Base-by-base conservation (phyloP, 768 basidiomycete genomes). In the Leucocoprinus birnbaumii region DNA sequence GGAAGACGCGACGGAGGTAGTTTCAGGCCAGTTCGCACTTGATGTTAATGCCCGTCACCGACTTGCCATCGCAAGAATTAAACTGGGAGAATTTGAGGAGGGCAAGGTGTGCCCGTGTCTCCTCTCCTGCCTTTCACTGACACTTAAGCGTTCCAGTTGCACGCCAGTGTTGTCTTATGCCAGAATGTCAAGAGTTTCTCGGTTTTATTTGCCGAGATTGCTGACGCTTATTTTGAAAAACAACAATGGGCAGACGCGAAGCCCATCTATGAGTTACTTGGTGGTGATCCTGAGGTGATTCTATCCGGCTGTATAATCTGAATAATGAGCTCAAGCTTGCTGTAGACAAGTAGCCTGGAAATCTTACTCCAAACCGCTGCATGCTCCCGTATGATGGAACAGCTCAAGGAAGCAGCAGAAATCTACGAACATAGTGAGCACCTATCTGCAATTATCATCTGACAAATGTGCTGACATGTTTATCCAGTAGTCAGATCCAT, bases 21-120 rank as follows among this genome's bases (percentile, higher is more conserved):
- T 40, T 16, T 49, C 54, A 4, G 54, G 54, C 16, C 48, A 74
- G 49, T 85, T 81, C 65, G 74, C 74, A 8, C 69, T 93, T 53
- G 89, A 93, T 64, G 76, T 87, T 9, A 87, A 91, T 59, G 81
- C 94, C 1, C 73, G 96, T 50, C 89, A 94, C 68, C 78, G 94
- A 25, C 72, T 98, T 2, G 92, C 91, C 0, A 75, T 97, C 11
- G 83, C 91, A 2, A 77, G 96, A 56, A 80, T 97, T 21, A 89
- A 84, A 67, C 78, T 89, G 72, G 89, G 89, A 0, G 84, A 94
- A 54, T 63, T 82, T 11, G 85, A 85, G 7, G 93, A 97, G 65
- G 94, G 89, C 11, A 85, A 86, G 77, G 94, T 94, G 51, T 46
- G 77, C 68, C 22, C 27, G 42, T 9, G 7, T 56, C 24, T 22